Base-by-base conservation (phyloP, 73 alveolate species). In the Blepharisma japonicum region DNA sequence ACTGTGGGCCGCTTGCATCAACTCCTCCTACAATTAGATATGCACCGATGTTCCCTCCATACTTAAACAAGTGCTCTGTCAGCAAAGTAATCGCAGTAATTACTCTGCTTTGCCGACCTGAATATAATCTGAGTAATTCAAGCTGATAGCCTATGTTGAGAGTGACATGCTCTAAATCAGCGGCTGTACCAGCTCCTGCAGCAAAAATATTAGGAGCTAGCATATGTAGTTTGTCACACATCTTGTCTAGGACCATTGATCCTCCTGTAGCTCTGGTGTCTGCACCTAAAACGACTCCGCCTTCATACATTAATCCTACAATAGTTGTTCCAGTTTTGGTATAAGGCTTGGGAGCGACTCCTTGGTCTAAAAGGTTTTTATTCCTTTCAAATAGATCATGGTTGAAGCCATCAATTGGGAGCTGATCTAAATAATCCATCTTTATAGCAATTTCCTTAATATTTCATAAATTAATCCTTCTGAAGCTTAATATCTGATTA, bases 181-280 rank as follows among this genome's bases (percentile, higher is more conserved):
- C 99, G 5, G 99, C 99, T 23, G 99, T 97, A 47, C 99, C 99
- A 18, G 99, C 99, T 27, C 99, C 99, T 81, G 98, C 97, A 71
- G 98, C 87, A 84, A 80, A 93, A 85, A 97, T 96, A 77, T 97
- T 97, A 68, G 98, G 98, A 23, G 99, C 98, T 6, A 97, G 78
- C 80, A 84, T 68, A 76, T 97, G 99, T 47, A 97, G 86, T 90
- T 97, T 97, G 83, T 84, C 90, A 82, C 99, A 96, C 87, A 90
- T 87, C 85, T 95, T 94, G 79, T 97, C 99, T 18, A 98, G 99
- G 42, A 96, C 99, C 55, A 93, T 97, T 4, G 98, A 85, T 23
- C 99, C 99, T 27, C 83, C 95, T 6, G 99, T 97, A 66, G 99
- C 99, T 71, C 99, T 87, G 42, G 99, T 96, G 77, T 97, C 99